Evolutionary conservation across 108 stramenopile genomes (phyloP).

Genomic region (Nitzschia sp.): DNA sequence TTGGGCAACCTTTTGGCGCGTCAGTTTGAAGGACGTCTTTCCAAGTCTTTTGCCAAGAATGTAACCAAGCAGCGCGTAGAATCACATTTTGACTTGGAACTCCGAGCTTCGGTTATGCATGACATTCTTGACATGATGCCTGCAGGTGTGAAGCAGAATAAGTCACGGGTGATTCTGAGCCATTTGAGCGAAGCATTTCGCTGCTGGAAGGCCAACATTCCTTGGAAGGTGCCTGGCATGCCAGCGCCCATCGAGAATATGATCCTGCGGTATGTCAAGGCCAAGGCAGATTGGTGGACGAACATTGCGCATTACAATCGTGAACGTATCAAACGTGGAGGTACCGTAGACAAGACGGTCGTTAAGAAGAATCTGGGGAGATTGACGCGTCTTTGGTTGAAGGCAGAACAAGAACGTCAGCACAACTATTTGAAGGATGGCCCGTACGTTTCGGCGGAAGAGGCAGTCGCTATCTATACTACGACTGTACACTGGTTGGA

Average conservation of each 20-base stretch:
- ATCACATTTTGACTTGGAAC: constrained; percentile 98
- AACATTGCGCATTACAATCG: constrained; percentile 99
- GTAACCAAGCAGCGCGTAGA: constrained; percentile 99
- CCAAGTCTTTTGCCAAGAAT: constrained; percentile 96
- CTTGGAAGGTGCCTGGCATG: constrained; percentile 99
- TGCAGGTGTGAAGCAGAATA: constrained; percentile 98
- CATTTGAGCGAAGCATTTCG: constrained; percentile 98
- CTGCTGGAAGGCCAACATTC: constrained; percentile 99
- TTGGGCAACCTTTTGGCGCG: constrained; percentile 97
- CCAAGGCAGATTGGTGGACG: constrained; percentile 99
- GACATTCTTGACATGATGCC: constrained; percentile 99
- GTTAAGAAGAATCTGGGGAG: constrained; percentile 99
- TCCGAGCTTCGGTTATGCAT: constrained; percentile 99
- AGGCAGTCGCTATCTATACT: constrained; percentile 99
- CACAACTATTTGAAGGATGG: constrained; percentile 99
- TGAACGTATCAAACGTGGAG: constrained; percentile 99
- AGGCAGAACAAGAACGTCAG: constrained; percentile 99
- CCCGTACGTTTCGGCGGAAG: constrained; percentile 98
- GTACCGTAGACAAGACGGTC: constrained; percentile 99
- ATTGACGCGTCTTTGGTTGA: constrained; percentile 97
- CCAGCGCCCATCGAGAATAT: constrained; percentile 99
- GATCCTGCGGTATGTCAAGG: constrained; percentile 99
- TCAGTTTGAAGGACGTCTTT: constrained; percentile 98
- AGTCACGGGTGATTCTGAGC: constrained; percentile 94
- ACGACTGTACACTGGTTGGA: constrained; percentile 99